phyloP scores from a whole-genome alignment of 2,329 filamentous ascomycete species.

The Scleromitrula shiraiana region DNA sequence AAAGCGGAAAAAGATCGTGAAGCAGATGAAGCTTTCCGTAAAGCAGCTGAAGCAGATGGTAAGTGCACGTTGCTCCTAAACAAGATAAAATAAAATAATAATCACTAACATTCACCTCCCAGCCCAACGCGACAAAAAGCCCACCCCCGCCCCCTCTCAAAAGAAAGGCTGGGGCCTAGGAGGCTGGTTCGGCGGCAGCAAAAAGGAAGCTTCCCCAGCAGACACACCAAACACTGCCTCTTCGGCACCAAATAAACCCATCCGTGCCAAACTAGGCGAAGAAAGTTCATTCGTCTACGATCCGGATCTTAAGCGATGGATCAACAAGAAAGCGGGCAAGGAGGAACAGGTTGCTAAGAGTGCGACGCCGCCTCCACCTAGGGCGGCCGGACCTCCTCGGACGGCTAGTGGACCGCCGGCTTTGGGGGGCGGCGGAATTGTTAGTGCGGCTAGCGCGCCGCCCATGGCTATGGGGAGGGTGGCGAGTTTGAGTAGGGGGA shows the following conservation, averaged over 20 bases:
- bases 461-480: background rate
- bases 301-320: slow-evolving; percentile 92
- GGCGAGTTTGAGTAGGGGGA: background rate
- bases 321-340: slow-evolving; percentile 80
- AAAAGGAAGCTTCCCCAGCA: slow-evolving; percentile 44
- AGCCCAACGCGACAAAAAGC: slow-evolving; percentile 54
- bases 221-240: too few species aligned
- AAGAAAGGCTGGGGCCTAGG: slow-evolving; percentile 71
- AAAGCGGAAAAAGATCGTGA: slow-evolving; percentile 66
- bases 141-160: slow-evolving; percentile 38
- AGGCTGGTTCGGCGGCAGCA: slow-evolving; percentile 71
- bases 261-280: slow-evolving; percentile 89
- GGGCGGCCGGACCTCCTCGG: slow-evolving; percentile 36
- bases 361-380: slow-evolving; percentile 74
- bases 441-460: background rate
- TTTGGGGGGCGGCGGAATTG: background rate
- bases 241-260: slow-evolving; percentile 55
- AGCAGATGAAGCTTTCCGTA: slow-evolving; percentile 78
- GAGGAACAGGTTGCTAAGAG: slow-evolving; percentile 51
- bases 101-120: slow-evolving; percentile 13
- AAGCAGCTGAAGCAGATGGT: slow-evolving; percentile 71
- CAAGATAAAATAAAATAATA: background rate
- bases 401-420: slow-evolving; percentile 1
- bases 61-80: slow-evolving; percentile 30
- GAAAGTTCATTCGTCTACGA: slow-evolving; percentile 91